phyloP scores from a whole-genome alignment of 169 alveolate species.

The Condylostoma magnum region DNA sequence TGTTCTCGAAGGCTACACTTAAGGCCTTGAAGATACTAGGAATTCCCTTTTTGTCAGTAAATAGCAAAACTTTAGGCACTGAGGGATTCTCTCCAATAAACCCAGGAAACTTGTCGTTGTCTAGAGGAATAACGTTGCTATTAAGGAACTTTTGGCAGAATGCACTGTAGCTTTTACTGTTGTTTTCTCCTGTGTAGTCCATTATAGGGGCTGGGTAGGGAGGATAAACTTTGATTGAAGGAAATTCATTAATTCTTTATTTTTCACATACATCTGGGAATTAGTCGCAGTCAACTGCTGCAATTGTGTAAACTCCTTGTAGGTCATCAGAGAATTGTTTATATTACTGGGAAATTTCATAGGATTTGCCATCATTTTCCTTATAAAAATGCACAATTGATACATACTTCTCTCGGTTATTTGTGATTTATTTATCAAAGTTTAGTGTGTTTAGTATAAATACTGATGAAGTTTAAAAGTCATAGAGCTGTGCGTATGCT shows the following conservation, averaged over 20 bases:
- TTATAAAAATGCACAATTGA: conserved; percentile 74
- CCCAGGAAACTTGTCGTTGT: conserved; percentile 58
- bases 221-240: conserved; percentile 75
- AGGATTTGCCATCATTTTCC: conserved; percentile 49
- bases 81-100: conserved; percentile 72
- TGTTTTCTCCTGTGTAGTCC: conserved; percentile 61
- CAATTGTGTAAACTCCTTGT: conserved; percentile 81
- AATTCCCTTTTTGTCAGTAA: conserved; percentile 69
- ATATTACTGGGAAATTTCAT: conserved; percentile 48
- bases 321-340: conserved; percentile 74
- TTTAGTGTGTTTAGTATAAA: conserved; percentile 28
- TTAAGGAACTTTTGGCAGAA: conserved; percentile 56
- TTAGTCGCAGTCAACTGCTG: conserved; percentile 79
- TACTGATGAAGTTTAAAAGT: not conserved
- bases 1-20: conserved; percentile 68
- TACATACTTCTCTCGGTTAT: conserved; percentile 59
- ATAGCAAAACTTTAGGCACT: conserved; percentile 79
- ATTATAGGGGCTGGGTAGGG: conserved; percentile 76
- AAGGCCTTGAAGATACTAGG: conserved; percentile 79
- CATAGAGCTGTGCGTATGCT: not conserved
- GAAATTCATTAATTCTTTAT: conserved; percentile 53
- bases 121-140: conserved; percentile 60
- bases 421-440: conserved; percentile 59
- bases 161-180: conserved; percentile 43
- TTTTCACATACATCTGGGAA: conserved; percentile 63